phyloP scores from a whole-genome alignment of 1,139 yeast species.

The Candida freyschussii region DNA sequence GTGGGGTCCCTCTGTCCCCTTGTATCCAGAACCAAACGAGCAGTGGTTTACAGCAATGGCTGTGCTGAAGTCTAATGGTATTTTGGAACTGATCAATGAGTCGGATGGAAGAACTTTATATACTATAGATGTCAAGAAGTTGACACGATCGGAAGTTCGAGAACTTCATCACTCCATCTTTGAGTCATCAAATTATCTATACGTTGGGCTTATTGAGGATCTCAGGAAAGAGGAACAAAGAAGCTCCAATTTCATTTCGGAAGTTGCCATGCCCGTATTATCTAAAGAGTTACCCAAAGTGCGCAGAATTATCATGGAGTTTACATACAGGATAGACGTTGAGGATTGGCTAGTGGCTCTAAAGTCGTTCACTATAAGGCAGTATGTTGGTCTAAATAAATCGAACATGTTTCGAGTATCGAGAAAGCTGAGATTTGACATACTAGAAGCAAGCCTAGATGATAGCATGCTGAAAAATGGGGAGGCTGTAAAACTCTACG shows the following conservation, averaged over 20 bases:
- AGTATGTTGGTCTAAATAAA: constrained; percentile 39
- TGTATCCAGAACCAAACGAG: constrained; percentile 37
- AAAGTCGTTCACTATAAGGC: constrained; percentile 61
- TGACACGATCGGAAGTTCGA: constrained; percentile 64
- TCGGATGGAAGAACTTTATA: constrained; percentile 64
- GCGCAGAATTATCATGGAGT: constrained; percentile 49
- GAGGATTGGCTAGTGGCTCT: constrained; percentile 84
- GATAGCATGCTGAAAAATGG: constrained; percentile 10
- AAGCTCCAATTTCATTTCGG: constrained; percentile 4
- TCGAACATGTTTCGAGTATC: constrained; percentile 46
- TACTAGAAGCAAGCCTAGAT: constrained; percentile 42
- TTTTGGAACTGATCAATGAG: constrained; percentile 57
- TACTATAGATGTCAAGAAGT: constrained; percentile 50
- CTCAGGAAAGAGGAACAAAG: constrained; percentile 33
- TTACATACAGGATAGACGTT: constrained; percentile 65
- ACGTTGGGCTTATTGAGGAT: constrained; percentile 51
- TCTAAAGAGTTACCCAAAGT: constrained; percentile 13
- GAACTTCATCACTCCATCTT: constrained; percentile 65
- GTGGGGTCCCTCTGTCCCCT: constrained; percentile 44
- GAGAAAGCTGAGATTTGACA: constrained; percentile 49
- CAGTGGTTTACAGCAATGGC: constrained; percentile 81
- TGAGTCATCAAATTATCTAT: constrained; percentile 53
- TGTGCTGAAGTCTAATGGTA: constrained; percentile 61
- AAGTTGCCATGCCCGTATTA: constrained; percentile 4
- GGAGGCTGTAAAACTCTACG: constrained; percentile 41